Evolutionary conservation across 1,284 basidiomycete species (phyloP).

Genomic region (Rhodotorula glutinis): DNA sequence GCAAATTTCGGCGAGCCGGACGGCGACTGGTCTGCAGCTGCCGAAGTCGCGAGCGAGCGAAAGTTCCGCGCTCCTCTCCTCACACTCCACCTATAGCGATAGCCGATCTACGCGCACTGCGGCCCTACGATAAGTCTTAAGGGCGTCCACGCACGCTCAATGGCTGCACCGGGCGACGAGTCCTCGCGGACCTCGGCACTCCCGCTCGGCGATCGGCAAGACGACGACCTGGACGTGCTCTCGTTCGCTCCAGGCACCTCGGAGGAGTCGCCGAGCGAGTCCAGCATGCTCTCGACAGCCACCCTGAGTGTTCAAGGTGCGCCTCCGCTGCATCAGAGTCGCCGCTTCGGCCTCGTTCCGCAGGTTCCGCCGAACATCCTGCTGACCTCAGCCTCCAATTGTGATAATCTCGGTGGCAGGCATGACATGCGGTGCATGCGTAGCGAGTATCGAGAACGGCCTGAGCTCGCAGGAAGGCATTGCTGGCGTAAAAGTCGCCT

Average conservation of each 20-base stretch:
- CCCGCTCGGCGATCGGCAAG: neutral
- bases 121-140: neutral
- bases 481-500: constrained; percentile 79
- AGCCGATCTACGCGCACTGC: too few relatives aligned
- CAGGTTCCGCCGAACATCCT: neutral
- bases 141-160: too few relatives aligned
- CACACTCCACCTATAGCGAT: too few relatives aligned
- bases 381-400: constrained; percentile 4
- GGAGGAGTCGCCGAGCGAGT: neutral
- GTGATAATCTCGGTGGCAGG: neutral
- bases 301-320: constrained; percentile 36
- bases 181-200: neutral
- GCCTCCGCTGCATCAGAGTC: neutral
- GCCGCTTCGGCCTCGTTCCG: neutral
- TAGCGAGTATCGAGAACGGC: constrained; percentile 81
- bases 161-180: neutral
- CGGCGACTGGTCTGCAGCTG: too few relatives aligned
- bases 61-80: too few relatives aligned
- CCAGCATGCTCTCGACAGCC: neutral
- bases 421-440: constrained; percentile 52
- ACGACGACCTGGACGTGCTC: constrained; percentile 9
- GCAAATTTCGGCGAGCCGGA: too few relatives aligned
- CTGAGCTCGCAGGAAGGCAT: constrained; percentile 82
- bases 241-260: neutral
- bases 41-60: too few relatives aligned